Evolutionary conservation across 164 flowering plant genomes (phyloP), one percentile per base, ranked within the genome.

Genomic region (Liquidambar formosana): DNA sequence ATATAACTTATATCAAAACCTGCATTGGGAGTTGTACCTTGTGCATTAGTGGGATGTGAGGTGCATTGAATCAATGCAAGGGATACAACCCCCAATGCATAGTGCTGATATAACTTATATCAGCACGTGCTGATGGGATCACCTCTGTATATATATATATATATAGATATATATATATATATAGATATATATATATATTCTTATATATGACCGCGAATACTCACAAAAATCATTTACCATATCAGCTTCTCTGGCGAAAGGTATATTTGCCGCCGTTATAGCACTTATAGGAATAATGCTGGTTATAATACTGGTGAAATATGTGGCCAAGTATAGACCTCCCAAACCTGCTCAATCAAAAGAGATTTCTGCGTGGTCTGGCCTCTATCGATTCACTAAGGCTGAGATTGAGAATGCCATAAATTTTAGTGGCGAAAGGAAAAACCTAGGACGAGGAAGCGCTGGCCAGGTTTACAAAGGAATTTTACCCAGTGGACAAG

Each of bases 401-500:
- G 70, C 62, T 1, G 95, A 90, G 81, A 88, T 90, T 38, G 86
- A 86, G 61, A 85, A 71, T 10, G 93, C 93, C n/a, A 78, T 85
- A 1, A 73, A 79, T 47, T 72, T 51, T 54, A 65, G 75, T 21
- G 49, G 18, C 64, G 84, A 78, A 16, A 77, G 68, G 71, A 74
- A 73, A 58, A 25, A 67, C 78, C 80, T 88, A 4, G 92, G 90
- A 8, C 71, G 85, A 0, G 95, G 92, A 38, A 89, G 95, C 67
- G 93, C 93, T 0, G 96, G 96, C 0, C 75, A 70, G 5, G 96
- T 90, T 19, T 90, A 85, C 70, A 85, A 81, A 68, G 96, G 90
- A 5, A 61, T 82, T 58, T 75, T 90, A 61, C 96, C 93, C 0
- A 88, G 96, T 54, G 96, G 96, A 28, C 93, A 88, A 71, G 58